Base-by-base conservation (phyloP, 352 stramenopile genomes). In the Phytopythium cucurbitacearum region DNA sequence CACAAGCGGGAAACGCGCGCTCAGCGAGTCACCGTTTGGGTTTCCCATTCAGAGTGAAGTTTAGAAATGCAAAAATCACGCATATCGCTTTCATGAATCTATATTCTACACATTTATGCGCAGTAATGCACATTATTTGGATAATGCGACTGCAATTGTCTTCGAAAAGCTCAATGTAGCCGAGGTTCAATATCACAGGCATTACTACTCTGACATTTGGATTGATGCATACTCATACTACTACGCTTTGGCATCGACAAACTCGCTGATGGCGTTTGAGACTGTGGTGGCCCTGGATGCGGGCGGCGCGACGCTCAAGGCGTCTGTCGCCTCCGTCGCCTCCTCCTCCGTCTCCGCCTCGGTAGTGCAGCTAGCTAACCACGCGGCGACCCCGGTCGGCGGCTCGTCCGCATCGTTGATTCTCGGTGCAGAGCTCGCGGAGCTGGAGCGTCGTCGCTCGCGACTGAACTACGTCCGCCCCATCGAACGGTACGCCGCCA, bases 291-390 rank as follows among this genome's bases (percentile, higher is more conserved):
- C 66, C 28, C 56, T 91, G 35, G 80, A 91, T 47, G 65, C 65
- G 1, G 80, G 80, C 44, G 80, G 77, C 47, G 71, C 69, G 42
- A 79, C 77, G 60, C 62, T 91, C 46, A 86, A 87, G 61, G 77
- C 80, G 54, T 71, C 76, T 16, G 62, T 85, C 13, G 64, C 84
- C 15, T 15, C 16, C 7, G 4, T 54, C 12, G 44, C 49, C 11
- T n/a, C 39, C 51, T 11, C 33, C 40, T 28, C 21, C 21, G 13
- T 15, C 3, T 53, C 11, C 9, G 36, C 33, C 7, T 51, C 41
- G 0, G 45, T 56, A 4, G 36, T 62, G 52, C 47, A 76, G 35
- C 69, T 89, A 51, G 67, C 65, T 4, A 89, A 89, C 49, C 65
- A 85, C 40, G 62, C 84, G 5, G 76, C 74, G 10, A 65, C 59